Evolutionary conservation across 352 stramenopile species (phyloP), one percentile per base, ranked within the genome.

Genomic region (Phytopythium aichiense): DNA sequence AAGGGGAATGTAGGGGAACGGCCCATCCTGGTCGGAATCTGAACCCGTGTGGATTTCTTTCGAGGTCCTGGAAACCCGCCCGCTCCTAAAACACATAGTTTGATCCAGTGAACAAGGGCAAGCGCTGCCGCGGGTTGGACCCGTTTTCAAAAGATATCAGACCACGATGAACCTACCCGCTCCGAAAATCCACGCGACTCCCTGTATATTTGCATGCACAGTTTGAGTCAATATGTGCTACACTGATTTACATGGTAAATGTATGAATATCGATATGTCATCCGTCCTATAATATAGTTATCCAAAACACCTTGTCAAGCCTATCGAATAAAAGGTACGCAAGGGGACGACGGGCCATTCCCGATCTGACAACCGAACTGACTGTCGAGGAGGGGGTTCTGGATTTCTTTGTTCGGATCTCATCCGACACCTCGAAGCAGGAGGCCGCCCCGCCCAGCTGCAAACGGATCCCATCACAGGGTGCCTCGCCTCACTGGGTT

Each of bases 111-210:
- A 22, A 8, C 20, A 22, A 22, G 40, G 40, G 40, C 18, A 46
- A 46, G 40, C 40, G n/a, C 1, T 6, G 16, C 15, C 18, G 18
- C 40, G 40, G 40, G 40, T 46, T 46, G 18, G 50, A 40, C 50
- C 50, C 50, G 50, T 35, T 56, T 40, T 31, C 12, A 28, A 7
- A 45, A 57, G 22, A 57, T 57, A 57, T 57, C 51, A 57, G 51
- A 57, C 51, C 30, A 33, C 18, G 16, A 11, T 46, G 51, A 57
- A 57, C 51, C 51, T 57, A 57, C 42, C 51, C 51, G 31, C 35
- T 9, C 31, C 30, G 30, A 18, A 28, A 57, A 57, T 57, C 30
- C 51, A 57, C 11, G 16, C 51, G 31, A 28, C 28, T 4, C 20
- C n/a, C 28, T 31, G 13, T 25, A 22, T 16, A 25, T 16, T 1